Evolutionary conservation across 768 basidiomycete genomes (phyloP), one percentile per base, ranked within the genome.

Genomic region (Termitomyces sp.): DNA sequence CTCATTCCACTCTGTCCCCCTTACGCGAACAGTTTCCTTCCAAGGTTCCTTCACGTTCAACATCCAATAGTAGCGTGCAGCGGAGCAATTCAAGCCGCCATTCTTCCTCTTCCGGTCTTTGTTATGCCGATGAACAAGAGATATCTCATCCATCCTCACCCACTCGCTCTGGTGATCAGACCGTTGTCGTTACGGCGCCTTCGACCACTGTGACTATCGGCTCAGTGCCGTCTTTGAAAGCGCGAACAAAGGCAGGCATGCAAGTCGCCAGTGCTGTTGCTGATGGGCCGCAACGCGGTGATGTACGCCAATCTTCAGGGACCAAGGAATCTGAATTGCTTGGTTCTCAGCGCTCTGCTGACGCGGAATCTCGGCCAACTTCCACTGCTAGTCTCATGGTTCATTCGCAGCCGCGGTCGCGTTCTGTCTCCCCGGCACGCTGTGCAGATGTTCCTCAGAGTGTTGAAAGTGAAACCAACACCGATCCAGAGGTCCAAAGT

Each of bases 401-500:
- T 45, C 62, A 65, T 24, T 71, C 75, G n/a, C 69, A 65, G 46
- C 65, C 70, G 58, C 66, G 74, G 55, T 76, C 79, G 24, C 76
- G 75, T 55, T 82, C 86, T 14, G 73, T 77, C 3, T 87, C 86
- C 0, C 87, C 88, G 5, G 77, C 81, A 3, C 83, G 85, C 64
- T 77, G 72, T 36, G 82, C 80, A 0, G 88, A 91, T 66, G 88
- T 90, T 10, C 90, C 88, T 56, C 84, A 80, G 51, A 76, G 82
- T 13, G 76, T 90, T 18, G 89, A 90, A 71, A 89, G 87, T 63
- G 87, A 83, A 14, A 87, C 85, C 3, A 88, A 90, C 60, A 86
- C 84, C 0, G 88, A 90, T 46, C 75, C 77, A 0, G 87, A 88
- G 59, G 73, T 73, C 8, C 81, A 79, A 20, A 73, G 68, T 32